Evolutionary conservation across 306 rosid species (phyloP).

Genomic region (Rubus idaeus): DNA sequence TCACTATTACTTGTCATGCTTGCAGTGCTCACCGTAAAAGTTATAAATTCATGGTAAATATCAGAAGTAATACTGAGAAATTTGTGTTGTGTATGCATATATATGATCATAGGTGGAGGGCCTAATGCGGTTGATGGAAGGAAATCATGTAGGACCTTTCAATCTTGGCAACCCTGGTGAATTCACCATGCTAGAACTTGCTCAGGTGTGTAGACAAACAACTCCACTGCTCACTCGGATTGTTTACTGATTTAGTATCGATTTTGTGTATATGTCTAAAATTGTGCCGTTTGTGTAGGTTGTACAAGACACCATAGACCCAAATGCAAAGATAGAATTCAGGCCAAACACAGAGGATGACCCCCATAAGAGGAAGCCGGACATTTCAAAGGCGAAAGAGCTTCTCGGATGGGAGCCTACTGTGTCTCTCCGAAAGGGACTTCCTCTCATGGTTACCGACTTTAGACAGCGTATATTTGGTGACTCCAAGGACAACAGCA

Average conservation of each 20-base stretch:
- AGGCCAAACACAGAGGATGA: constrained; percentile 94
- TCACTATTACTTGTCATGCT: too few relatives aligned
- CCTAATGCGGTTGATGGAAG: constrained; percentile 83
- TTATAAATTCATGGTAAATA: neutral
- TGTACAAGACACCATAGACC: constrained; percentile 87
- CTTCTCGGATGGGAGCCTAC: constrained; percentile 88
- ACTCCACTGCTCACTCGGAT: neutral
- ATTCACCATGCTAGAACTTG: constrained; percentile 98
- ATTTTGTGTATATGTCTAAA: neutral
- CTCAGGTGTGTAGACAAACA: constrained; percentile 50
- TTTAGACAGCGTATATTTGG: constrained; percentile 76
- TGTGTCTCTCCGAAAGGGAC: constrained; percentile 84
- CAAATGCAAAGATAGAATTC: constrained; percentile 83
- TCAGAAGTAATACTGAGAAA: neutral
- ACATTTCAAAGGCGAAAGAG: constrained; percentile 84
- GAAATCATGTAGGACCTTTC: constrained; percentile 93
- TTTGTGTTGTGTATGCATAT: constrained; percentile 9
- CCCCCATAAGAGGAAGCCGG: constrained; percentile 94
- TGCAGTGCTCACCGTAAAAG: too few relatives aligned
- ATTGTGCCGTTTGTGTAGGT: constrained; percentile 38
- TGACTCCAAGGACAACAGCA: constrained; percentile 39
- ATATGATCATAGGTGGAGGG: constrained; percentile 69
- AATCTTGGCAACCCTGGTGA: constrained; percentile 98
- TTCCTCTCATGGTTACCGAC: constrained; percentile 84
- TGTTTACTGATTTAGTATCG: neutral